phyloP scores from a whole-genome alignment of 2,329 filamentous ascomycete species.

The Neospermospora avenae region DNA sequence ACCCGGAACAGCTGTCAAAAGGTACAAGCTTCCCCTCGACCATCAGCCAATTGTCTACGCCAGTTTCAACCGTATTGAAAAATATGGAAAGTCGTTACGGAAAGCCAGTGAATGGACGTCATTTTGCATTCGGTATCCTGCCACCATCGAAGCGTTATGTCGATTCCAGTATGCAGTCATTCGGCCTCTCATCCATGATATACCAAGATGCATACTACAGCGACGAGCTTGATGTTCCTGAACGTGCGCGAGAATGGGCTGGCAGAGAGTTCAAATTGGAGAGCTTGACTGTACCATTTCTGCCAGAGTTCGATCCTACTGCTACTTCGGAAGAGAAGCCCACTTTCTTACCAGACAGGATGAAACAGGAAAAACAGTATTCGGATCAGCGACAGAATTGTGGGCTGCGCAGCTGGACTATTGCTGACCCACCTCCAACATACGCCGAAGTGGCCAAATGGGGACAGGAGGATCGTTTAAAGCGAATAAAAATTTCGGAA shows the following conservation, averaged over 20 bases:
- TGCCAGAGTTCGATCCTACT: constrained; percentile 72
- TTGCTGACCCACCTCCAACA: constrained; percentile 67
- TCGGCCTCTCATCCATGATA: constrained; percentile 62
- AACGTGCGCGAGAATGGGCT: constrained; percentile 75
- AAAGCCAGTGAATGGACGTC: constrained; percentile 9
- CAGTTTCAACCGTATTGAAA: constrained; percentile 9
- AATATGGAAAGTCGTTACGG: constrained; percentile 18
- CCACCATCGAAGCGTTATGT: constrained; percentile 48
- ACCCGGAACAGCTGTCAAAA: neutral
- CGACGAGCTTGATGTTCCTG: constrained; percentile 77
- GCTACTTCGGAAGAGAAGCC: constrained; percentile 51
- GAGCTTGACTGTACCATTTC: constrained; percentile 71
- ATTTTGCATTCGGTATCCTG: constrained; percentile 36
- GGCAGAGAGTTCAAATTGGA: constrained; percentile 79
- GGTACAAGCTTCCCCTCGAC: neutral
- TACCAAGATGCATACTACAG: constrained; percentile 88
- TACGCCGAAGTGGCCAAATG: constrained; percentile 67
- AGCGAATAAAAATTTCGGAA: constrained; percentile 13
- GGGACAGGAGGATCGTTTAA: constrained; percentile 46
- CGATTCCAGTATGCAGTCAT: constrained; percentile 52
- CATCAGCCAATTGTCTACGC: constrained; percentile 2
- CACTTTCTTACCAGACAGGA: constrained; percentile 46
- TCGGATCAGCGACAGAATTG: constrained; percentile 54
- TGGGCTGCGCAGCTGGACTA: constrained; percentile 71
- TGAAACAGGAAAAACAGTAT: constrained; percentile 48